Percentiles rank a stretch among this genome's conserved stretches.
Conservation (phyloP, 2,329 filamentous ascomycete species). For the Ploettnerulaceae sp. region DNA sequence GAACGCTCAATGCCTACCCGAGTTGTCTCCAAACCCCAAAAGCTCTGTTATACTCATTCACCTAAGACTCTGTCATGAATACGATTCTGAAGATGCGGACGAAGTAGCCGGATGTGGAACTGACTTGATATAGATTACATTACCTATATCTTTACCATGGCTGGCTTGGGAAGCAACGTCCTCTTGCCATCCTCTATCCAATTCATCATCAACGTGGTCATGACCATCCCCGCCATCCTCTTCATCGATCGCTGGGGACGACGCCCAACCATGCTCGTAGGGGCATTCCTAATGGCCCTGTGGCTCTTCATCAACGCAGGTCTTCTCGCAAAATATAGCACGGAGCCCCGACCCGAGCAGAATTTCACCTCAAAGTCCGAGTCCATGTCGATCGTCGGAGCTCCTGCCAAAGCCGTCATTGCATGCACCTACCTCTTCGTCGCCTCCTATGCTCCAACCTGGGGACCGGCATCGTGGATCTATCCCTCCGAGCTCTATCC, state of each 20-base stretch:
- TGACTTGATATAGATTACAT: conserved; percentile 43
- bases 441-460: conserved; percentile 47
- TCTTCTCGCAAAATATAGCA: conserved; percentile 42
- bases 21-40: too few relatives aligned
- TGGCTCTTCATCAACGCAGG: conserved; percentile 45
- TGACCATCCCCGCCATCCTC: conserved; percentile 71
- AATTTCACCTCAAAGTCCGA: conserved; percentile 37
- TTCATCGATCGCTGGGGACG: conserved; percentile 75
- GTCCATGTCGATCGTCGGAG: conserved; percentile 45
- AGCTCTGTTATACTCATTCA: too few relatives aligned
- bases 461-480: conserved; percentile 47
- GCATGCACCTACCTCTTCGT: conserved; percentile 63
- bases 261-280: conserved; percentile 60
- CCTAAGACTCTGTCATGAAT: too few relatives aligned
- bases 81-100: too few relatives aligned
- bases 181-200: conserved; percentile 65
- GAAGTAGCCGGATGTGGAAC: too few relatives aligned
- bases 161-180: conserved; percentile 55
- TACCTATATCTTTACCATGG: conserved; percentile 65
- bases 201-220: conserved; percentile 74
- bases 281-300: conserved; percentile 36
- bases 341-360: conserved; percentile 34
- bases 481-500: conserved; percentile 48
- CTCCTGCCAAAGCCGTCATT: conserved; percentile 53
- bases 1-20: too few relatives aligned